phyloP scores from a whole-genome alignment of 371 early-diverging fungal genomes.

The Rhizopus sp. region DNA sequence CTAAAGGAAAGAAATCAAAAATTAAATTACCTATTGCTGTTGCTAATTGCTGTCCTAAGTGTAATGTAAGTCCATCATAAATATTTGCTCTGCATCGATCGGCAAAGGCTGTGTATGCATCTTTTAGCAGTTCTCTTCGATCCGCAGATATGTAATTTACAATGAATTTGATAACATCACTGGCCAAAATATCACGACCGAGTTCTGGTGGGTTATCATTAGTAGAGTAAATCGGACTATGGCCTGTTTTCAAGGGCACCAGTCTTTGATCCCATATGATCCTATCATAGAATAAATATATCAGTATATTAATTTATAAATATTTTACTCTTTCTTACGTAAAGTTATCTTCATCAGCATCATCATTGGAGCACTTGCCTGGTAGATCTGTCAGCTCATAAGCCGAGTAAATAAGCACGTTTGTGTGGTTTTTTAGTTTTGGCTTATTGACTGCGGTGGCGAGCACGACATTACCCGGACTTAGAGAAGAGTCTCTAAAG shows the following conservation, averaged over 20 bases:
- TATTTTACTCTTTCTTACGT: conserved; percentile 22
- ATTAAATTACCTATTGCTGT: conserved; percentile 20
- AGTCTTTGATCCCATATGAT: conserved; percentile 69
- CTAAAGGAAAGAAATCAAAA: no score
- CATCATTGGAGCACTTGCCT: conserved; percentile 75
- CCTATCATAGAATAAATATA: conserved; percentile 14
- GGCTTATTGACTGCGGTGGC: conserved; percentile 63
- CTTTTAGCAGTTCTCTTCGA: background rate
- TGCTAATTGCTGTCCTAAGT: conserved; percentile 14
- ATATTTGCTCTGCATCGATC: conserved; percentile 14
- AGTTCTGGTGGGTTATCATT: background rate
- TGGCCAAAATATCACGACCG: conserved; percentile 5
- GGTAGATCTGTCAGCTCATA: conserved; percentile 69
- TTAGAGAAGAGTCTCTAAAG: conserved; percentile 68
- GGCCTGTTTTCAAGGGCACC: conserved; percentile 31
- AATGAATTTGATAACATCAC: conserved; percentile 20
- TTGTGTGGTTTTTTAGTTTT: conserved; percentile 56
- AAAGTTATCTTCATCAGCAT: conserved; percentile 78
- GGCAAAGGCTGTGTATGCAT: conserved; percentile 13
- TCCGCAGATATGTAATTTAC: conserved; percentile 24
- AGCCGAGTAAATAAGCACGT: conserved; percentile 80
- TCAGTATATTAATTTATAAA: background rate
- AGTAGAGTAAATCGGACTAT: background rate
- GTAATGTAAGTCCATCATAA: conserved; percentile 17
- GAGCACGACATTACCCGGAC: conserved; percentile 77